Base-by-base conservation (phyloP, 2,329 filamentous ascomycete species). In the Pseudovirgaria hyperparasitica region DNA sequence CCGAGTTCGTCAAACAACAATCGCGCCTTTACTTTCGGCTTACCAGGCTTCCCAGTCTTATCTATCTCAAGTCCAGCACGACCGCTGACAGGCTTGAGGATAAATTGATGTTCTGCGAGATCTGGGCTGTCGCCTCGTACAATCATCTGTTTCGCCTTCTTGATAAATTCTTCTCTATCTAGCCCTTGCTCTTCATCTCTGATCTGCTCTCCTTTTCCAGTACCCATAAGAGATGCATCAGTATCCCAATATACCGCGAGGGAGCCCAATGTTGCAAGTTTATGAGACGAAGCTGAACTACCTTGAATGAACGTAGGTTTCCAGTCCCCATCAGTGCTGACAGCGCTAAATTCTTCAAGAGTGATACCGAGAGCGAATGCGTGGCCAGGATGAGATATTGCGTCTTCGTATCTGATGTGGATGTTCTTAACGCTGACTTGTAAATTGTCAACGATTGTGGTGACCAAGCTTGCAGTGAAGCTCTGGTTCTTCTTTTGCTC, bases 371-470 rank as follows among this genome's bases (percentile, higher is more conserved):
- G 70, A 5, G 90, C 84, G 44, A 98, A 98, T 0, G 92, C 87
- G 51, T 98, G 90, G 1, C 85, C 86, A 0, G 87, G 86, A 7
- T 86, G 82, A 12, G 90, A 92, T 43, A 98, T 84, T 9, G 87
- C 86, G 57, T 99, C 90, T 57, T 99, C 90, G 56, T 98, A 99
- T 42, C 90, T 82, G 37, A 98, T 72, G 53, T 99, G 90, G 33
- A 99, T 93, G 51, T 96, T 98, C 65, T 93, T 96, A 55, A 99
- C 76, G 14, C 81, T 90, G 42, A 98, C 82, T 55, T 99, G 90
- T 21, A 99, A 66, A 47, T 99, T 99, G 65, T 98, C 90, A 48
- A 96, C 84, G 46, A 99, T 92, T 42, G 93, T 93, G 19, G 87
- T 93, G 25, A 87, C 76, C 40, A 99, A 58, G 51, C 86, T 96